Evolutionary conservation across 2,329 filamentous ascomycete species (phyloP).

Genomic region (Fusarium domesticum): DNA sequence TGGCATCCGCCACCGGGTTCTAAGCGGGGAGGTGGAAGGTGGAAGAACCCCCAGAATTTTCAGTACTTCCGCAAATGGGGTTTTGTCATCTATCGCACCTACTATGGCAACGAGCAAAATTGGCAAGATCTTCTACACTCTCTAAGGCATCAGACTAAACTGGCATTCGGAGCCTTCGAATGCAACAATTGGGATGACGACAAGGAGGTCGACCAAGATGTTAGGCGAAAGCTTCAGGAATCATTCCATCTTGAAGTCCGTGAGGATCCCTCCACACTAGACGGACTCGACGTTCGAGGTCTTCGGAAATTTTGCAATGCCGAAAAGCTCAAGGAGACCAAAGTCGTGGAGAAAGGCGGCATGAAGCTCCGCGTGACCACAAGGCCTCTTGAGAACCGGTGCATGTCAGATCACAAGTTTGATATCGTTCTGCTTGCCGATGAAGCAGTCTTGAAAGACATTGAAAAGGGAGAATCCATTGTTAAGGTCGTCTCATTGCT

Average conservation of each 20-base stretch:
- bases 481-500: neutral
- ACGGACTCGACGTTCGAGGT: neutral
- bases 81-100: slow-evolving; percentile 7
- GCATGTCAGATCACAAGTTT: neutral
- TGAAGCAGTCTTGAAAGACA: slow-evolving; percentile 4
- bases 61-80: slow-evolving; percentile 13
- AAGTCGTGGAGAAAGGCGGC: slow-evolving; percentile 1
- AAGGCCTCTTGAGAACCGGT: neutral
- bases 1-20: slow-evolving; percentile 3
- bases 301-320: slow-evolving; percentile 1
- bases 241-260: slow-evolving; percentile 1
- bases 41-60: slow-evolving; percentile 3
- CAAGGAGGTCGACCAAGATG: neutral
- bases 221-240: neutral
- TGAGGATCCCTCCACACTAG: neutral
- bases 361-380: slow-evolving; percentile 1
- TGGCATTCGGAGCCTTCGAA: slow-evolving; percentile 3
- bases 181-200: too few relatives aligned
- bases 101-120: slow-evolving; percentile 5
- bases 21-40: neutral
- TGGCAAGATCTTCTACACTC: slow-evolving; percentile 5
- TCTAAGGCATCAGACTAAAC: slow-evolving; percentile 2
- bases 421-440: slow-evolving; percentile 5
- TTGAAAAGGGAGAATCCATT: neutral
- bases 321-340: slow-evolving; percentile 2